Conservation (phyloP, 305 asterid genomes). For the Solanum hybrid region DNA sequence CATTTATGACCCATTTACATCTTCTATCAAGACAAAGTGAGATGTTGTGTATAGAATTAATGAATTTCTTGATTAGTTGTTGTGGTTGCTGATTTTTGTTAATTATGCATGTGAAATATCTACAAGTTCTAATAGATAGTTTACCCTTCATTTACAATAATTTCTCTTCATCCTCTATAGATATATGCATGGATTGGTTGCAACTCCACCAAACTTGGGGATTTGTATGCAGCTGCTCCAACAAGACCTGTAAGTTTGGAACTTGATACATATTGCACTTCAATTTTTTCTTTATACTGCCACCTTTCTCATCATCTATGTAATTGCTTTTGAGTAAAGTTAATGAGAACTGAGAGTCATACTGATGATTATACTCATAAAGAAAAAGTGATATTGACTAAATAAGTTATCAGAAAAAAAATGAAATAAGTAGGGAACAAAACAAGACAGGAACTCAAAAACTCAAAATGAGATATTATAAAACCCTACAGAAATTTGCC, state of each 20-base stretch:
- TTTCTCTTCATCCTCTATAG: slow-evolving; percentile 23
- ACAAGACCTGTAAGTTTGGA: slow-evolving; percentile 60
- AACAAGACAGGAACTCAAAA: not conserved
- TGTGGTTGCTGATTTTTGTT: not conserved
- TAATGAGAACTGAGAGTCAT: not conserved
- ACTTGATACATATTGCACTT: not conserved
- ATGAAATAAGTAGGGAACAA: not conserved
- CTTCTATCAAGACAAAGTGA: not conserved
- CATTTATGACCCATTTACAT: not conserved
- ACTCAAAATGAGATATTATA: not conserved
- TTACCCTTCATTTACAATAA: not conserved
- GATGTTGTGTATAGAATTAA: not conserved
- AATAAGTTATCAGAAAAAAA: not conserved
- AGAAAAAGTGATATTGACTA: not conserved
- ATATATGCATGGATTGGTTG: slow-evolving; percentile 87
- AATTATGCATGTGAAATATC: not conserved
- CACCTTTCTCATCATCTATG: not conserved
- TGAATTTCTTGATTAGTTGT: not conserved
- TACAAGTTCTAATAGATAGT: not conserved
- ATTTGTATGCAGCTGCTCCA: slow-evolving; percentile 80
- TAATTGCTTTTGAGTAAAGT: not conserved
- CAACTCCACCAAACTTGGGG: slow-evolving; percentile 71
- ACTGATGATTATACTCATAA: not conserved
- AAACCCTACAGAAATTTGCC: not conserved
- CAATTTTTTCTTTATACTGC: not conserved